Percentiles rank a stretch among this genome's conserved stretches.
Conservation (phyloP, 2,329 filamentous ascomycete species). For the Eurotiales sp. region DNA sequence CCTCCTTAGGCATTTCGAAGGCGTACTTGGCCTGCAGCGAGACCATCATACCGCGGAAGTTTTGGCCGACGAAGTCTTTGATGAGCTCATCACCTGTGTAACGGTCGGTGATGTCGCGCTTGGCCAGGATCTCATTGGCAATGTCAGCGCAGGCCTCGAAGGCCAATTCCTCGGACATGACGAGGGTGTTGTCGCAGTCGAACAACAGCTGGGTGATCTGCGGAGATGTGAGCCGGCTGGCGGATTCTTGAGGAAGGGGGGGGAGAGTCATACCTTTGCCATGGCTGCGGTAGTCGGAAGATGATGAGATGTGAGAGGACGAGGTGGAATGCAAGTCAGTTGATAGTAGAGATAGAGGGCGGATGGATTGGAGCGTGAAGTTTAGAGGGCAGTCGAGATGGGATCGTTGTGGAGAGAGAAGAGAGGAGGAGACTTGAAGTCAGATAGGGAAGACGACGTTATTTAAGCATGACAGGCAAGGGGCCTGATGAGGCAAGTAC, state of each 20-base stretch:
- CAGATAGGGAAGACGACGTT: neutral
- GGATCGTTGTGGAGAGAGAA: neutral
- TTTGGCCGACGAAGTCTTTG: conserved; percentile 84
- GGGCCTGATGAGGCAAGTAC: neutral
- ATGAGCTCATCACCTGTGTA: conserved; percentile 79
- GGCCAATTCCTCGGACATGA: conserved; percentile 83
- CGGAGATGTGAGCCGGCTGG: conserved; percentile 17
- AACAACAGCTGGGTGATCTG: conserved; percentile 70
- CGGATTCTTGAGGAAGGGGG: neutral
- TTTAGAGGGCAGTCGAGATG: no score
- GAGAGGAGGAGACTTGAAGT: neutral
- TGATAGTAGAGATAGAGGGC: neutral
- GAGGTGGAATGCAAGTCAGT: neutral
- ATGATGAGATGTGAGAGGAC: neutral
- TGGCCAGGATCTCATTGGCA: conserved; percentile 77
- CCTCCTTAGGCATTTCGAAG: conserved; percentile 65
- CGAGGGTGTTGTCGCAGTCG: conserved; percentile 83
- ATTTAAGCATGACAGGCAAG: conserved; percentile 9
- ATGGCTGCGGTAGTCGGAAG: conserved; percentile 16
- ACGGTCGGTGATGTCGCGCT: conserved; percentile 59
- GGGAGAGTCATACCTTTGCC: conserved; percentile 30
- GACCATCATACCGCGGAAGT: conserved; percentile 88
- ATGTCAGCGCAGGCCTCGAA: conserved; percentile 89
- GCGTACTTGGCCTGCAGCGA: conserved; percentile 71
- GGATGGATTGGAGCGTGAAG: neutral